Base-by-base conservation (phyloP, 306 rosid species). In the Vachellia collinsii region DNA sequence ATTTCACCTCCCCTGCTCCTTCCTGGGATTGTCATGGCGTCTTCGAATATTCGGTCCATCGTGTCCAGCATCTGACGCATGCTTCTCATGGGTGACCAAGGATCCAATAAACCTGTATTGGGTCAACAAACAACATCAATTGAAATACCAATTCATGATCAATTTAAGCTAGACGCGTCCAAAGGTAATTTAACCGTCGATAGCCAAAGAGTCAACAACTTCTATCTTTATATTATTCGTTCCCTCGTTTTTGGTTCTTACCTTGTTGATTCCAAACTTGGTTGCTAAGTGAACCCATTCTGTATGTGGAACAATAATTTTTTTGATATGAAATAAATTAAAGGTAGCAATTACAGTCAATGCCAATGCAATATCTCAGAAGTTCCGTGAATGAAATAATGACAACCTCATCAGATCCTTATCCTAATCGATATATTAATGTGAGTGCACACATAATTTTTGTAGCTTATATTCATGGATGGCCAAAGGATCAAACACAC, bases 21-120 rank as follows among this genome's bases (percentile, higher is more conserved):
- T 19, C 91, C 92, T 0, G 96, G 86, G 36, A 85, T 67, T 17
- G 86, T 19, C 75, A 89, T 63, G 0, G 89, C 22, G 47, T 91
- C 91, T 74, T 91, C 97, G 50, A 91, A 83, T 4, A 94, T 54
- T 58, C 80, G 20, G 88, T 94, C 94, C 90, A 92, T 66, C 10
- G 93, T 84, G 89, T 91, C 91, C 9, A 94, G 86, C 89, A 94
- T 89, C 54, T 89, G 97, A 5, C 94, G 80, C 97, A 94, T 88
- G 17, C 94, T 89, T 73, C 92, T 90, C 93, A 90, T 88, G 8
- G 97, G 92, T 29, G 92, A 90, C 84, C 91, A 59, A 0, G 97
- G 93, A 46, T 94, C 98, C 69, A 92, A 65, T 12, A 92, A 36
- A 9, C 97, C 98, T 92, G 76, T 44, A 66, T 47, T 62, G 19